Evolutionary conservation across 2,329 filamentous ascomycete genomes (phyloP).

Genomic region (Beauveria australis): DNA sequence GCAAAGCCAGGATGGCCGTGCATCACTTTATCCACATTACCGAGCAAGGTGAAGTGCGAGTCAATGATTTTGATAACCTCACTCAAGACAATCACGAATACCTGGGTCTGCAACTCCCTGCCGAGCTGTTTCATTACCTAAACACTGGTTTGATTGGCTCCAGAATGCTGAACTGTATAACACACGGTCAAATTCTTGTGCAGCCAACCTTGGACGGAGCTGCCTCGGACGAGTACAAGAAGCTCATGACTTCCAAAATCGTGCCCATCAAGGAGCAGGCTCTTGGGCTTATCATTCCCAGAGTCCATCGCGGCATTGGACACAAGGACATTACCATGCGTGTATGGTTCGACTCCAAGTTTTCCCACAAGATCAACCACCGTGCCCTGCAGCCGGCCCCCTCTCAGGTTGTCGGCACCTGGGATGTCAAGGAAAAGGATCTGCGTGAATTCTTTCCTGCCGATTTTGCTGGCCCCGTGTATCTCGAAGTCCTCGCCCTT

Average conservation of each 20-base stretch:
- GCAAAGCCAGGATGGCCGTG: slow-evolving; percentile 74
- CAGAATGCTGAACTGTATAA: slow-evolving; percentile 73
- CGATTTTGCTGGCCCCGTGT: slow-evolving; percentile 34
- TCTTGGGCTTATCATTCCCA: slow-evolving; percentile 68
- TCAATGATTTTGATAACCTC: slow-evolving; percentile 63
- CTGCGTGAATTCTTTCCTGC: slow-evolving; percentile 41
- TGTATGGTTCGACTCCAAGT: slow-evolving; percentile 75
- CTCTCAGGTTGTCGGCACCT: slow-evolving; percentile 45
- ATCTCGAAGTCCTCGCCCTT: slow-evolving; percentile 57
- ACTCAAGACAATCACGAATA: slow-evolving; percentile 84
- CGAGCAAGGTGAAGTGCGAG: slow-evolving; percentile 66
- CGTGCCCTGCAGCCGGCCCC: slow-evolving; percentile 37
- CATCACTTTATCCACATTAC: slow-evolving; percentile 82
- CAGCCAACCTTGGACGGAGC: slow-evolving; percentile 81
- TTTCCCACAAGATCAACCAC: slow-evolving; percentile 60
- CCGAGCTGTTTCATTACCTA: slow-evolving; percentile 86
- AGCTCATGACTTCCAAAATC: slow-evolving; percentile 66
- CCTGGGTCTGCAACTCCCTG: slow-evolving; percentile 79
- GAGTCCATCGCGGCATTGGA: slow-evolving; percentile 75
- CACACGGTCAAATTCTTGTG: slow-evolving; percentile 68
- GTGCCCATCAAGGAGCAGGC: slow-evolving; percentile 67
- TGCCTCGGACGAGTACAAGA: slow-evolving; percentile 70
- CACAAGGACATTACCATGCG: slow-evolving; percentile 69
- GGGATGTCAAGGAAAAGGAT: slow-evolving; percentile 62
- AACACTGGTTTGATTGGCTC: slow-evolving; percentile 74